Percentiles rank a stretch among this genome's conserved stretches.
These are phyloP conservation scores for Botrytis aclada DNA, from an alignment of 2,329 filamentous ascomycete species.

Conservation along the genomic window DNA sequence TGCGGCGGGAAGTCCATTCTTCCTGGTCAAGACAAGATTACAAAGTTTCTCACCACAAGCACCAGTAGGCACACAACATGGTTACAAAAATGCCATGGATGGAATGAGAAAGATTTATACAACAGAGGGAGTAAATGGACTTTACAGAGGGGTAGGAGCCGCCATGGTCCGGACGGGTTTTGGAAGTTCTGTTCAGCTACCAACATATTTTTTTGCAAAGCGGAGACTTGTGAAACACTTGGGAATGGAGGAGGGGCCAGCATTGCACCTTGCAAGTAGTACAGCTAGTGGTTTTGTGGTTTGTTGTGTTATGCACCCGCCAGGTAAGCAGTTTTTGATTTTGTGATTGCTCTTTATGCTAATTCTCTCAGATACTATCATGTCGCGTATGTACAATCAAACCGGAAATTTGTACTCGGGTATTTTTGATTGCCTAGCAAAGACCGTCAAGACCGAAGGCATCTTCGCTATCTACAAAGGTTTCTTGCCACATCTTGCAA, in stretches of 20 bases:
- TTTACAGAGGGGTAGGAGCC: slow-evolving; percentile 87
- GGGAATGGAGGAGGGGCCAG: slow-evolving; percentile 86
- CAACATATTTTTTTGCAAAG: slow-evolving; percentile 98
- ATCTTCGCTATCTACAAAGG: slow-evolving; percentile 95
- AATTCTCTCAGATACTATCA: slow-evolving; percentile 72
- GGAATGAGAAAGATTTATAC: slow-evolving; percentile 77
- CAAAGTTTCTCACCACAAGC: slow-evolving; percentile 92
- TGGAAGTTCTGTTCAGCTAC: slow-evolving; percentile 91
- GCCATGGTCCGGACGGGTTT: slow-evolving; percentile 97
- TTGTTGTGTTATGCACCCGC: slow-evolving; percentile 96
- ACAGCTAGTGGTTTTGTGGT: slow-evolving; percentile 92
- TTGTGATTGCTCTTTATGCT: not conserved
- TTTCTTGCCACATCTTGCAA: slow-evolving; percentile 88
- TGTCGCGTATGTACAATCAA: slow-evolving; percentile 99
- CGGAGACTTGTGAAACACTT: slow-evolving; percentile 75
- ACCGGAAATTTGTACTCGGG: slow-evolving; percentile 95
- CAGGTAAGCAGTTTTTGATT: slow-evolving; percentile 54
- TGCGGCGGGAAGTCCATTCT: slow-evolving; percentile 91
- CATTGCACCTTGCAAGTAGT: slow-evolving; percentile 84
- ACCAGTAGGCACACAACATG: slow-evolving; percentile 94
- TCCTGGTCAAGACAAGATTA: slow-evolving; percentile 93
- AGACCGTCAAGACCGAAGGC: slow-evolving; percentile 90
- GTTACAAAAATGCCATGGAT: slow-evolving; percentile 81
- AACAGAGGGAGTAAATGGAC: slow-evolving; percentile 71
- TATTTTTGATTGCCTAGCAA: slow-evolving; percentile 85